Conservation (phyloP, 2,329 filamentous ascomycete genomes). For the Kalmusia sp. region DNA sequence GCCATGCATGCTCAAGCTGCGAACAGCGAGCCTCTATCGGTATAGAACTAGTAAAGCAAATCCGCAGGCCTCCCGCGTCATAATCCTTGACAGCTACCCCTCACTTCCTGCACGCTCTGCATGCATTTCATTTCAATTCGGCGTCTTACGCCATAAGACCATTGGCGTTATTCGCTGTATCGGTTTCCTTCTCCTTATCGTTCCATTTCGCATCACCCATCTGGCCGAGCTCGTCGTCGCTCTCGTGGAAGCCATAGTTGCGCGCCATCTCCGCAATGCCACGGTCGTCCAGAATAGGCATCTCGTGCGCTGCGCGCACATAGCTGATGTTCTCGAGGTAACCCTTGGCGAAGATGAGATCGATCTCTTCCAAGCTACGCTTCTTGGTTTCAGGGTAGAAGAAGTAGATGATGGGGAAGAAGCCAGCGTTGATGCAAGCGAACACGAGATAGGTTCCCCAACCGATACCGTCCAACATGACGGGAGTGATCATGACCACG, state of each 20-base stretch:
- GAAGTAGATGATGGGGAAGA: slow-evolving; percentile 62
- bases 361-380: slow-evolving; percentile 60
- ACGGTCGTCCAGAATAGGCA: slow-evolving; percentile 41
- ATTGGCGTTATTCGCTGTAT: slow-evolving; percentile 11
- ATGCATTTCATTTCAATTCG: too few species aligned
- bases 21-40: slow-evolving; percentile 11
- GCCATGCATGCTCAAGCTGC: slow-evolving; percentile 11
- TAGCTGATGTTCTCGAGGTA: slow-evolving; percentile 45
- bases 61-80: too few species aligned
- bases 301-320: slow-evolving; percentile 45
- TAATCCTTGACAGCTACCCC: too few species aligned
- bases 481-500: slow-evolving; percentile 52
- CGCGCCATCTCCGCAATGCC: slow-evolving; percentile 42
- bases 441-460: slow-evolving; percentile 58
- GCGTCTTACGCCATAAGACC: slow-evolving; percentile 15
- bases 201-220: not conserved
- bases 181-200: slow-evolving; percentile 18
- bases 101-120: too few species aligned
- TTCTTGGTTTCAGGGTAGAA: slow-evolving; percentile 64
- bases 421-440: slow-evolving; percentile 59
- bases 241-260: slow-evolving; percentile 40
- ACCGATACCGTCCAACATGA: slow-evolving; percentile 44
- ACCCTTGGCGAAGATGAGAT: slow-evolving; percentile 56
- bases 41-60: slow-evolving; percentile 14
- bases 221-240: slow-evolving; percentile 40